Conservation (phyloP, 169 alveolate genomes). For the Plasmodium malariae region DNA sequence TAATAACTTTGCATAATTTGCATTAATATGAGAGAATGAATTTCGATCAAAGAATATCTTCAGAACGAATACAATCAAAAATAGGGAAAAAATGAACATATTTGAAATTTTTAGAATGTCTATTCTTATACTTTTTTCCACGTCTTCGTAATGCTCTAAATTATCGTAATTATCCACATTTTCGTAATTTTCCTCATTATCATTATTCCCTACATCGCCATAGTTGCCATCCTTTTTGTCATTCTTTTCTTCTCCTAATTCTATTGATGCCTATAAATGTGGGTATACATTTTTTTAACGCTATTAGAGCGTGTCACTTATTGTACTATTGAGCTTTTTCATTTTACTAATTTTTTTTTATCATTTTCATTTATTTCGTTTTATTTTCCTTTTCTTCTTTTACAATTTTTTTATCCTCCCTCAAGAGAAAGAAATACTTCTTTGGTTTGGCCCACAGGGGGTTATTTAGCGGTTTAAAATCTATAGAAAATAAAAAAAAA, state of each 20-base stretch:
- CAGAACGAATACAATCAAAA: constrained; percentile 32
- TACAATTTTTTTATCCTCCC: neutral
- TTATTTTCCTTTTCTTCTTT: neutral
- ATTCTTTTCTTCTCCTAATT: neutral
- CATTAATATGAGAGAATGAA: constrained; percentile 1
- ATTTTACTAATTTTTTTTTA: neutral
- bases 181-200: too few relatives aligned
- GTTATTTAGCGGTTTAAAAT: neutral
- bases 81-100: constrained; percentile 14
- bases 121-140: constrained; percentile 7
- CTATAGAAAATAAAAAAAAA: constrained; percentile 11
- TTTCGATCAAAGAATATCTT: constrained; percentile 39
- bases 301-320: too few relatives aligned
- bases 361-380: neutral
- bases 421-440: constrained; percentile 16
- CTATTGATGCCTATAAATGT: neutral
- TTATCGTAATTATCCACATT: neutral
- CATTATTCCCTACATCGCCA: neutral
- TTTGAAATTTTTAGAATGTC: constrained; percentile 6
- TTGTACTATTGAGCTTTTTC: neutral
- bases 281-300: too few relatives aligned
- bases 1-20: neutral
- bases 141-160: constrained; percentile 2
- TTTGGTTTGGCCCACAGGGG: constrained; percentile 13
- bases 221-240: neutral